phyloP scores from a whole-genome alignment of 345 rosid genomes.

The Dimocarpus longan region DNA sequence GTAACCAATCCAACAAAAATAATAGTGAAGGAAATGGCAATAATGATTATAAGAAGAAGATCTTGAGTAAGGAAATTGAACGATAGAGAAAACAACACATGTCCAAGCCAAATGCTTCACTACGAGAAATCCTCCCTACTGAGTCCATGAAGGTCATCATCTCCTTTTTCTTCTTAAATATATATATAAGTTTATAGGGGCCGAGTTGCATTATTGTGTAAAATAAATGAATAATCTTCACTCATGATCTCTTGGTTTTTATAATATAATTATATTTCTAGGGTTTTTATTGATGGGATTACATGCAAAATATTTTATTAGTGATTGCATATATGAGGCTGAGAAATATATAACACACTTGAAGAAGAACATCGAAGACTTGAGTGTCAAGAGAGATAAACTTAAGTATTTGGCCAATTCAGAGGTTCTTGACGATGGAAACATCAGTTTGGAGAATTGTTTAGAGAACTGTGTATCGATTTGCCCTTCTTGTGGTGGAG shows the following conservation, averaged over 20 bases:
- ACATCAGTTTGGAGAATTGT: neutral
- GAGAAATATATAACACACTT: slow-evolving; percentile 40
- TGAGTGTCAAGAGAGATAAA: slow-evolving; percentile 39
- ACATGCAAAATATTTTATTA: slow-evolving; percentile 54
- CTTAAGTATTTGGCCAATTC: slow-evolving; percentile 20
- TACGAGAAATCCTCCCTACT: slow-evolving; percentile 46
- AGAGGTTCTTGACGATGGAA: neutral
- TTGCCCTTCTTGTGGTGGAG: slow-evolving; percentile 24
- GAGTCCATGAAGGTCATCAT: slow-evolving; percentile 42
- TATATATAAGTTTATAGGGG: neutral
- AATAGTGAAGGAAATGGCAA: neutral
- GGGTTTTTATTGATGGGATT: slow-evolving; percentile 24
- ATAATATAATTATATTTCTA: slow-evolving; percentile 3
- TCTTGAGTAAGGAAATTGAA: slow-evolving; percentile 44
- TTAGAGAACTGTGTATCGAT: slow-evolving; percentile 22
- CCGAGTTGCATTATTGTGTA: neutral
- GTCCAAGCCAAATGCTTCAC: slow-evolving; percentile 39
- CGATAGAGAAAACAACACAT: slow-evolving; percentile 49
- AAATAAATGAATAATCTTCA: neutral
- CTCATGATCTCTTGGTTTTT: neutral
- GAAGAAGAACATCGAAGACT: slow-evolving; percentile 27
- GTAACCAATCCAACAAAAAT: slow-evolving; percentile 6
- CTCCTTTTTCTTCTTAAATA: neutral
- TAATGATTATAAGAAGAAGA: slow-evolving; percentile 27
- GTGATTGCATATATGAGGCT: slow-evolving; percentile 51